Evolutionary conservation across 1,139 yeast genomes (phyloP).

Genomic region (Trichomonascaceae sp.): DNA sequence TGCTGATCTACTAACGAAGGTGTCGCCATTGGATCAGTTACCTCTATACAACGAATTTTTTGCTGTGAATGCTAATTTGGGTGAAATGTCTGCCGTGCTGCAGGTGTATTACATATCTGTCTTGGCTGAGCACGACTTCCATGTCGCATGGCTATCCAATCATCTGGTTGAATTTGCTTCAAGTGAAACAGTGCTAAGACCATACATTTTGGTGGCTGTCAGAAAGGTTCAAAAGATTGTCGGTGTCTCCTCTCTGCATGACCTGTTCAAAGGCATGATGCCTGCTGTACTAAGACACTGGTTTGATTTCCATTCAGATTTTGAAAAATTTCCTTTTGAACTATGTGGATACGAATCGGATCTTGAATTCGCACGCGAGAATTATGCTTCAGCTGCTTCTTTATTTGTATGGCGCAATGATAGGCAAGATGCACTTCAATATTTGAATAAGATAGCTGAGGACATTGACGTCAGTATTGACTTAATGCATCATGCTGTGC

Average conservation of each 20-base stretch:
- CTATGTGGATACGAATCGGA: slow-evolving; percentile 33
- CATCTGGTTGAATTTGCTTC: slow-evolving; percentile 3
- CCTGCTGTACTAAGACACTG: slow-evolving; percentile 3
- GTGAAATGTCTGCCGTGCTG: background rate
- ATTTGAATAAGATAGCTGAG: background rate
- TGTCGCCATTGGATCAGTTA: background rate
- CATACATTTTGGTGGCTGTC: background rate
- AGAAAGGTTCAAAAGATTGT: background rate
- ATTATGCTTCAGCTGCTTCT: slow-evolving; percentile 19
- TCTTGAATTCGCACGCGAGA: slow-evolving; percentile 29
- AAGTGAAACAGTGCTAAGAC: background rate
- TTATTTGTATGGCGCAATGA: background rate
- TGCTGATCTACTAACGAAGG: slow-evolving; percentile 3
- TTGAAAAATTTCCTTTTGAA: slow-evolving; percentile 36
- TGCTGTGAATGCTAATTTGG: background rate
- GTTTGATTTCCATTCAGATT: slow-evolving; percentile 8
- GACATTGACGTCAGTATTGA: background rate
- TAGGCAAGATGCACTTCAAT: background rate
- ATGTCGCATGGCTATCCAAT: slow-evolving; percentile 1
- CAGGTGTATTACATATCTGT: background rate
- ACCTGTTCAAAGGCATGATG: slow-evolving; percentile 2
- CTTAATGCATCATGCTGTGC: background rate
- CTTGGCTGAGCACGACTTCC: slow-evolving; percentile 2
- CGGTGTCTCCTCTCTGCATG: background rate
- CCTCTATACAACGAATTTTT: slow-evolving; percentile 3